Evolutionary conservation across 2,329 filamentous ascomycete species (phyloP).

Genomic region (Ophiostoma novo-ulmi): DNA sequence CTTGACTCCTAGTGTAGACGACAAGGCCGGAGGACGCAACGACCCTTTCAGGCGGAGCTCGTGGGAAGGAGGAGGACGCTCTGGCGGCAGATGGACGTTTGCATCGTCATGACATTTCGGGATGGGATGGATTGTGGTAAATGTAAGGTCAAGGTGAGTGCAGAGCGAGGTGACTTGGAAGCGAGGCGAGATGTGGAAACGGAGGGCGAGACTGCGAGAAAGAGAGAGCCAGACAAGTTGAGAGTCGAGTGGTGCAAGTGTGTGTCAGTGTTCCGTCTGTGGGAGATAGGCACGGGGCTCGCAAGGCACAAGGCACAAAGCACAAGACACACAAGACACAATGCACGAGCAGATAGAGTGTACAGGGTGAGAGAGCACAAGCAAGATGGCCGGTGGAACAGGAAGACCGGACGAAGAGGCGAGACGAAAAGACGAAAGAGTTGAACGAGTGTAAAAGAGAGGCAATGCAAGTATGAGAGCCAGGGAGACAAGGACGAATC

Average conservation of each 20-base stretch:
- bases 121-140: background rate
- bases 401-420: conserved; percentile 14
- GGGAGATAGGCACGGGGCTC: conserved; percentile 13
- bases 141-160: background rate
- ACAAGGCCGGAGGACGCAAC: conserved; percentile 29
- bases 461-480: background rate
- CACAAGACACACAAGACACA: background rate
- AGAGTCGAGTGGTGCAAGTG: conserved; percentile 1
- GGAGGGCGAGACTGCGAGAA: background rate
- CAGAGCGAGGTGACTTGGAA: background rate
- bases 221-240: background rate
- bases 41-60: conserved; percentile 33
- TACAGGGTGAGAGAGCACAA: conserved; percentile 4
- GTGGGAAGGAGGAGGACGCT: conserved; percentile 33
- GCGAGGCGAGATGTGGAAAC: background rate
- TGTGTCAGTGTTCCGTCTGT: background rate
- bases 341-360: background rate
- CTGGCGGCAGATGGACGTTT: conserved; percentile 33
- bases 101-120: conserved; percentile 39
- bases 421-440: background rate
- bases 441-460: background rate
- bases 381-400: conserved; percentile 11
- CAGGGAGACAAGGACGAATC: conserved; percentile 7
- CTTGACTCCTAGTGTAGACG: conserved; percentile 30
- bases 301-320: background rate